These are phyloP conservation scores for Chrysoporthe puriensis DNA, from an alignment of 2,329 filamentous ascomycete genomes.

Conservation along the genomic window DNA sequence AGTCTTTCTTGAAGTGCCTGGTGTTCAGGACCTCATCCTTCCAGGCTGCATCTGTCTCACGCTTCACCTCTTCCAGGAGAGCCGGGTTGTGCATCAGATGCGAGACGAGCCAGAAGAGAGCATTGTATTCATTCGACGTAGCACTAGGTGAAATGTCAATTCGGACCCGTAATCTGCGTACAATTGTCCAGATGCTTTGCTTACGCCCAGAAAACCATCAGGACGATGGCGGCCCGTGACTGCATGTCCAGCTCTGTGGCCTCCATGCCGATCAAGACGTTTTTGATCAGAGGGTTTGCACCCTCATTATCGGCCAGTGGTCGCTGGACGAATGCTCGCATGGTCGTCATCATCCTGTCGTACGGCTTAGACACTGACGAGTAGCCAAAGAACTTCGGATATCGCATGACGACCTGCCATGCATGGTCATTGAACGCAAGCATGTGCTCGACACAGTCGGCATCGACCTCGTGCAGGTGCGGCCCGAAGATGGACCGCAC, in stretches of 20 bases:
- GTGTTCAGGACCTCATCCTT: background rate
- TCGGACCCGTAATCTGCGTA: background rate
- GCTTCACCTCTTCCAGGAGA: constrained; percentile 1
- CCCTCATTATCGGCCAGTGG: constrained; percentile 2
- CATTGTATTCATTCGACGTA: constrained; percentile 10
- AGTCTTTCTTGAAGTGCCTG: background rate
- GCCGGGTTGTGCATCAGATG: constrained; percentile 5
- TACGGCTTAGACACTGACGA: background rate
- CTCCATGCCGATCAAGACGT: constrained; percentile 6
- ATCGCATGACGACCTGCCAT: constrained; percentile 11
- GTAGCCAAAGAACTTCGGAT: background rate
- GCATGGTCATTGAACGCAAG: constrained; percentile 11
- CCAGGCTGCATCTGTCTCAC: constrained; percentile 12
- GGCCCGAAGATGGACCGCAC: constrained; percentile 6
- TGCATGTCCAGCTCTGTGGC: background rate
- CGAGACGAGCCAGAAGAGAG: constrained; percentile 4
- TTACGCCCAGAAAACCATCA: constrained; percentile 20
- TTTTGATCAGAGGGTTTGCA: background rate
- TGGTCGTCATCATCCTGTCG: constrained; percentile 7
- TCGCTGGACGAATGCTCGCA: constrained; percentile 2
- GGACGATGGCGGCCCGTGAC: constrained; percentile 1
- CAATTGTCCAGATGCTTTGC: background rate
- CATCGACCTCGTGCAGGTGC: constrained; percentile 12
- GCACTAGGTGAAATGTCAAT: background rate
- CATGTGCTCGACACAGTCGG: constrained; percentile 3